A percentile compares a stretch with the other conserved stretches of the same genome.
These are phyloP conservation scores for Jaapia argillacea DNA, from an alignment of 768 basidiomycete genomes.

Conservation along the genomic window DNA sequence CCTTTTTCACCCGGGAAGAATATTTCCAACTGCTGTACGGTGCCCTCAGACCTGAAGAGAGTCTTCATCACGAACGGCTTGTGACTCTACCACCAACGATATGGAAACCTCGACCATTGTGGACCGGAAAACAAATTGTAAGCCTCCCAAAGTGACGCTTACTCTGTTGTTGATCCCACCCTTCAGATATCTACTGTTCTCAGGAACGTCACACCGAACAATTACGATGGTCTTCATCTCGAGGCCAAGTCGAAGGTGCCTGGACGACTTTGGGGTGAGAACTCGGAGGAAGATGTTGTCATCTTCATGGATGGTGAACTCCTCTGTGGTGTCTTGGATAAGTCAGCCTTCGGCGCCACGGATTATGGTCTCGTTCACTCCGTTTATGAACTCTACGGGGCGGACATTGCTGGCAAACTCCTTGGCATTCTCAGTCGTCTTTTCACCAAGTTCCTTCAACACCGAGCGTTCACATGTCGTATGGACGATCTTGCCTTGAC, in stretches of 20 bases:
- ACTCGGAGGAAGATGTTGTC: conserved; percentile 76
- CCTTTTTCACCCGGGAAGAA: conserved; percentile 92
- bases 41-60: conserved; percentile 81
- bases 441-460: conserved; percentile 95
- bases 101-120: conserved; percentile 83
- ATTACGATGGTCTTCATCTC: conserved; percentile 75
- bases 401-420: conserved; percentile 80
- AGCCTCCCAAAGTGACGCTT: conserved; percentile 16
- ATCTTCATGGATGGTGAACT: conserved; percentile 90
- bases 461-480: conserved; percentile 94
- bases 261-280: conserved; percentile 73
- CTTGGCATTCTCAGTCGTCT: conserved; percentile 89
- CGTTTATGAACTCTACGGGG: conserved; percentile 90
- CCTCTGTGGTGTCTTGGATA: conserved; percentile 90
- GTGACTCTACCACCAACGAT: conserved; percentile 84
- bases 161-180: conserved; percentile 3
- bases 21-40: conserved; percentile 96
- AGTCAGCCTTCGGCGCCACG: conserved; percentile 93
- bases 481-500: conserved; percentile 97
- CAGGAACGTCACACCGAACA: conserved; percentile 78
- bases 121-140: conserved; percentile 98
- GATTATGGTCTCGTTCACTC: conserved; percentile 97
- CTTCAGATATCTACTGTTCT: conserved; percentile 89
- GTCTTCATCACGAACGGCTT: conserved; percentile 47
- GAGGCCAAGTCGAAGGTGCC: conserved; percentile 85